Evolutionary conservation across 2,329 filamentous ascomycete species (phyloP).

Genomic region (Coniella lustricola): DNA sequence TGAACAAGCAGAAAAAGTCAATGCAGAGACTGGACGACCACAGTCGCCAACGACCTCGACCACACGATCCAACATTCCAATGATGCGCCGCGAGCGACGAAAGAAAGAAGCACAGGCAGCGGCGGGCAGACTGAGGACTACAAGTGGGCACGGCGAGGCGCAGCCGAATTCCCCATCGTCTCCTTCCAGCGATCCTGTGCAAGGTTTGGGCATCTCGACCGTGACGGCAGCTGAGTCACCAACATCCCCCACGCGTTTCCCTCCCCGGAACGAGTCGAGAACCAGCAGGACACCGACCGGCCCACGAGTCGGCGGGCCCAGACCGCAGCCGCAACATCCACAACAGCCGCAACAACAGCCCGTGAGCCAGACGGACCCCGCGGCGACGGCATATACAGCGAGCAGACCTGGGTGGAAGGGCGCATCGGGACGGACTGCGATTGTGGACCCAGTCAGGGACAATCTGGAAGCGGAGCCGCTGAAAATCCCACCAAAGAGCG

Average conservation of each 20-base stretch:
- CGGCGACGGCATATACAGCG: constrained; percentile 27
- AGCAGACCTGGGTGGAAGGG: constrained; percentile 62
- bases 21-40: constrained; percentile 14
- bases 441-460: constrained; percentile 59
- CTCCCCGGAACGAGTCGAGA: constrained; percentile 4
- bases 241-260: constrained; percentile 30
- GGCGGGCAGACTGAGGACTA: background rate
- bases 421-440: constrained; percentile 58
- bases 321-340: background rate
- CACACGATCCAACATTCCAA: constrained; percentile 38
- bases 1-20: constrained; percentile 6
- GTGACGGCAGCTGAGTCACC: constrained; percentile 22
- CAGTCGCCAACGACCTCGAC: constrained; percentile 6
- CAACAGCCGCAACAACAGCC: background rate
- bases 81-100: constrained; percentile 44
- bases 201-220: constrained; percentile 25
- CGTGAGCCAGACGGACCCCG: constrained; percentile 25
- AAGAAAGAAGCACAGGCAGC: constrained; percentile 28
- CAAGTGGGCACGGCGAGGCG: background rate
- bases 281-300: background rate
- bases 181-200: constrained; percentile 30
- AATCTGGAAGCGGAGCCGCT: constrained; percentile 50
- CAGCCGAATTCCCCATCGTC: background rate
- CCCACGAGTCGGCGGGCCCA: constrained; percentile 6
- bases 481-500: constrained; percentile 45